phyloP scores from a whole-genome alignment of 129 eudicot species.

The Arctium lappa region DNA sequence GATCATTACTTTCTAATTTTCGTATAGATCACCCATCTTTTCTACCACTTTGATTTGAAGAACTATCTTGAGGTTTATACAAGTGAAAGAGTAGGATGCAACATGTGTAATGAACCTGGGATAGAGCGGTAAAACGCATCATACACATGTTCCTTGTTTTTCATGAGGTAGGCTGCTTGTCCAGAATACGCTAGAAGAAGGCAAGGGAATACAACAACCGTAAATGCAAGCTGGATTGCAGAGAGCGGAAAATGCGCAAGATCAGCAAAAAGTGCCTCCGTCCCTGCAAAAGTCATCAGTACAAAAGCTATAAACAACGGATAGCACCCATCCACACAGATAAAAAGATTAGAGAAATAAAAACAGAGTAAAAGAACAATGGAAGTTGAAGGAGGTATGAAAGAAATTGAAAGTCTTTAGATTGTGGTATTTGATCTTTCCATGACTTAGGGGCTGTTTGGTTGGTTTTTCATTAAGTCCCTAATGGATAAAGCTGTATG shows the following conservation, averaged over 20 bases:
- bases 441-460: too few species aligned
- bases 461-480: too few species aligned
- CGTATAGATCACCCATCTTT: too few species aligned
- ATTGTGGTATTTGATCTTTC: too few species aligned
- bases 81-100: not conserved
- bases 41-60: too few species aligned
- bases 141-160: constrained; percentile 63
- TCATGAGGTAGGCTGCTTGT: constrained; percentile 92
- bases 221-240: constrained; percentile 91
- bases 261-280: constrained; percentile 97
- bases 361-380: not conserved
- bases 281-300: constrained; percentile 55
- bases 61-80: too few species aligned
- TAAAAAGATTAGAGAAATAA: too few species aligned
- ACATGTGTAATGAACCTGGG: constrained; percentile 54
- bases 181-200: constrained; percentile 96
- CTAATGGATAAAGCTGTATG: too few species aligned
- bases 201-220: constrained; percentile 83
- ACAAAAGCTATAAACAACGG: not conserved
- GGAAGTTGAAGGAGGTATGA: not conserved
- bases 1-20: too few species aligned
- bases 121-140: constrained; percentile 97
- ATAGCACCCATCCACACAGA: too few species aligned
- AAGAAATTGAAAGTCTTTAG: not conserved
- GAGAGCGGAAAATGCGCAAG: constrained; percentile 89